Evolutionary conservation across 2,329 filamentous ascomycete genomes (phyloP).

Genomic region (Colletotrichum sublineola): DNA sequence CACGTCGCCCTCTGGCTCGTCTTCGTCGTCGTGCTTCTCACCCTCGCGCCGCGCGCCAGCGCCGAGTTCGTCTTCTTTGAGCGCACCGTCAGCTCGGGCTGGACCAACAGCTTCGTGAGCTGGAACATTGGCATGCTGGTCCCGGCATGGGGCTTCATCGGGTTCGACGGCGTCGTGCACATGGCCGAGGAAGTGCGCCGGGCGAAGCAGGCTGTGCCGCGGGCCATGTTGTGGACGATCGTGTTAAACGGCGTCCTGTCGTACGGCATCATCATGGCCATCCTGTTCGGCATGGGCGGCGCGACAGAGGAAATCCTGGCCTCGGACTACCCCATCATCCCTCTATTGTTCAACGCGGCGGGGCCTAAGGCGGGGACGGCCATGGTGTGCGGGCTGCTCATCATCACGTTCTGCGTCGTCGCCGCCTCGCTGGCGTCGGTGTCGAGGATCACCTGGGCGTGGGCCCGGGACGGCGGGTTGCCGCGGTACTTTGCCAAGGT

Average conservation of each 20-base stretch:
- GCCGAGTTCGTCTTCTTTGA: conserved; percentile 39
- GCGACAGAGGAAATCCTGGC: conserved; percentile 30
- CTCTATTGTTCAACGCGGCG: conserved; percentile 33
- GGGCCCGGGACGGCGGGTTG: conserved; percentile 35
- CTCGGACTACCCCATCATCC: conserved; percentile 38
- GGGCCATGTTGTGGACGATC: conserved; percentile 42
- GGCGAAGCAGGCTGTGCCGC: conserved; percentile 39
- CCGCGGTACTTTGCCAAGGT: conserved; percentile 39
- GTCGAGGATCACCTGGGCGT: conserved; percentile 35
- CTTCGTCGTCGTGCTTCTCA: conserved; percentile 32
- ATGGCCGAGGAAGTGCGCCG: conserved; percentile 43
- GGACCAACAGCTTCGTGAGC: conserved; percentile 39
- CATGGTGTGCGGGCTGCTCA: conserved; percentile 41
- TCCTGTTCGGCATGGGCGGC: conserved; percentile 37
- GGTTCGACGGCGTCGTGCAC: conserved; percentile 41
- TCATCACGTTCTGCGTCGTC: conserved; percentile 44
- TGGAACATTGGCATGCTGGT: conserved; percentile 43
- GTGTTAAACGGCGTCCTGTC: conserved; percentile 55
- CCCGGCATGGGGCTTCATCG: conserved; percentile 38
- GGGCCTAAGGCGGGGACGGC: conserved; percentile 30
- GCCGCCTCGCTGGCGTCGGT: conserved; percentile 54
- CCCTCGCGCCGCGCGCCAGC: conserved; percentile 32
- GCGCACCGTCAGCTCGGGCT: conserved; percentile 36
- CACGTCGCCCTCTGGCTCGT: conserved; percentile 38
- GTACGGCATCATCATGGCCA: conserved; percentile 36